A percentile compares a stretch with the other conserved stretches of the same genome.
Evolutionary conservation across 495 filamentous ascomycete species (phyloP).

Genomic region (Talaromyces ruber): DNA sequence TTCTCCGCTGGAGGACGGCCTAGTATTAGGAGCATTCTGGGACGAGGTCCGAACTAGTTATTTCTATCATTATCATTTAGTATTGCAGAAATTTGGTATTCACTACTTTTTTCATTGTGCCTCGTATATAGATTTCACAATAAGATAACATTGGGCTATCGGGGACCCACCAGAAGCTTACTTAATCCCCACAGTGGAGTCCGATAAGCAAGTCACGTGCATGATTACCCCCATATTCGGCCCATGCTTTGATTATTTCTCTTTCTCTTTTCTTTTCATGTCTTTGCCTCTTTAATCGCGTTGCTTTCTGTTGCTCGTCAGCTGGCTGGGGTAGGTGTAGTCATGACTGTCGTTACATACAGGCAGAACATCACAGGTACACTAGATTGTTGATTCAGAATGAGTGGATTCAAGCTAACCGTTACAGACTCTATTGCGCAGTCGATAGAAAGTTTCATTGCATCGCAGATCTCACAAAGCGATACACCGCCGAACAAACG

Average conservation of each 20-base stretch:
- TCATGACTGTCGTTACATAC: background rate
- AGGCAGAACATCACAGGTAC: slow-evolving; percentile 3
- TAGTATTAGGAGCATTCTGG: slow-evolving; percentile 5
- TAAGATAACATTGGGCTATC: background rate
- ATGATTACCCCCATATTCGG: background rate
- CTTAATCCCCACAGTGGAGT: background rate
- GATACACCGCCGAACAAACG: slow-evolving; percentile 25
- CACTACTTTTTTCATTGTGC: background rate
- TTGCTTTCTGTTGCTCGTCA: background rate
- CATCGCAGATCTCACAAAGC: background rate
- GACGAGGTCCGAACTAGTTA: slow-evolving; percentile 5
- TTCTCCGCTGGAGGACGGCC: background rate
- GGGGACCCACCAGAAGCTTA: background rate
- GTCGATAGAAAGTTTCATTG: background rate
- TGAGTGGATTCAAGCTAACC: background rate
- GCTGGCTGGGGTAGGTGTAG: background rate
- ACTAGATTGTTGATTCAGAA: background rate
- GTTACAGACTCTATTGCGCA: slow-evolving; percentile 2
- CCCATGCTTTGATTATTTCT: background rate
- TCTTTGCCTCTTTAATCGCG: slow-evolving; percentile 1
- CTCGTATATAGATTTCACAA: background rate
- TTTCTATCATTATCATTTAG: background rate
- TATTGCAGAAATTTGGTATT: background rate
- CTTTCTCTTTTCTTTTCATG: background rate
- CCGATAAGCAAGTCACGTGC: background rate